Evolutionary conservation across 306 rosid genomes (phyloP), one percentile per base, ranked within the genome.

Genomic region (Elaeagnus macrophylla): DNA sequence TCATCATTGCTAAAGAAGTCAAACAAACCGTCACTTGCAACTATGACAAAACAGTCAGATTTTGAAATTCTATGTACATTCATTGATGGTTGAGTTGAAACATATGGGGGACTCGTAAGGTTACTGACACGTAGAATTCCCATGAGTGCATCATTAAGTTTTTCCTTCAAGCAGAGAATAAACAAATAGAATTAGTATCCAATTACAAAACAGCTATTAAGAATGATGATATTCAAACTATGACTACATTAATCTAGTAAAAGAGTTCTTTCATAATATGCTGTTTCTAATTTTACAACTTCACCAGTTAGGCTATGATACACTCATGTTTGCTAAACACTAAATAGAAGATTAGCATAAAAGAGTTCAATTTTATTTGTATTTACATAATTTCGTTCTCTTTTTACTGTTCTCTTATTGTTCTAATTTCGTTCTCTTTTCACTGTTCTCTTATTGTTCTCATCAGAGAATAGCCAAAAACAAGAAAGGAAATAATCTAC

Each of bases 1-100:
- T 91, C 99, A 0, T 78, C 85, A 48, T 91, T 91, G 72, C 82
- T 85, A 77, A 84, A 87, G 79, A 87, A 91, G 81, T 91, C 99
- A 62, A 91, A 91, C 71, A 91, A 77, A 62, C 99, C 99, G 65
- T 91, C 99, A 66, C 99, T 91, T 16, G 78, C 96, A 49, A 87
- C 79, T 66, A 91, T 72, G 12, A 82, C 95, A 68, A 87, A 91
- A 39, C 67, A 76, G 71, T 91, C 99, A 37, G 66, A 75, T 44
- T 57, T 66, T 53, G 95, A 80, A 71, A 91, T 87, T 67, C 77
- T 72, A 46, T 73, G 99, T 64, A 91, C 89, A 64, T 77, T 74
- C 67, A 84, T 2, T 36, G 93, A 76, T 39, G 99, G 95, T 75
- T 84, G 74, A 61, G 91, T 77, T 10, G 99, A 82, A 68, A 91